phyloP scores from a whole-genome alignment of 208 protist species.

The Leishmania arabica region DNA sequence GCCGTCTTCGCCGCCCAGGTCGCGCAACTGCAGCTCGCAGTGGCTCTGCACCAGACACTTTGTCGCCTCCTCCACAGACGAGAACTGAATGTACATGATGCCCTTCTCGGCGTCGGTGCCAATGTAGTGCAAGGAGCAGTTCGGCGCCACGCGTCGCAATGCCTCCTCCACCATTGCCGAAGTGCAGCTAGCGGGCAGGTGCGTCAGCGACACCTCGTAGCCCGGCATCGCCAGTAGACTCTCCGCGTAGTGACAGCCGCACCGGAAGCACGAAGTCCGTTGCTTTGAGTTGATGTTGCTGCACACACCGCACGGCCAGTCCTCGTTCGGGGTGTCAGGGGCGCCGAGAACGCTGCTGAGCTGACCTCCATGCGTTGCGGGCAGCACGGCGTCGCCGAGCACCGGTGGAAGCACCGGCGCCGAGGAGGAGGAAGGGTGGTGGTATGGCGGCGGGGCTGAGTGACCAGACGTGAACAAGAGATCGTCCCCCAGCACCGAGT shows the following conservation, averaged over 20 bases:
- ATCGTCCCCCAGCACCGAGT: constrained; percentile 19
- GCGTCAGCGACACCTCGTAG: constrained; percentile 48
- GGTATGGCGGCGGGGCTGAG: not conserved
- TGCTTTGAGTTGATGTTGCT: constrained; percentile 81
- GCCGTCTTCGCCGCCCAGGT: constrained; percentile 21
- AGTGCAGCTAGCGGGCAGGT: constrained; percentile 23
- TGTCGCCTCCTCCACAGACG: constrained; percentile 48
- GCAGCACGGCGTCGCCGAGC: constrained; percentile 5
- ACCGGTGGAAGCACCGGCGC: constrained; percentile 14
- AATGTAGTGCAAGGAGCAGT: constrained; percentile 5
- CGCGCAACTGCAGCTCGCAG: constrained; percentile 40
- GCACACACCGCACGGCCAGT: constrained; percentile 88
- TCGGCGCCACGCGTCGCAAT: constrained; percentile 10
- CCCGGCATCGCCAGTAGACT: constrained; percentile 43
- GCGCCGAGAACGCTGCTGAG: constrained; percentile 8
- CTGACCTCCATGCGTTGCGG: not conserved
- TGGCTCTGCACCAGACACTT: constrained; percentile 54
- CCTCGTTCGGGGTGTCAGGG: constrained; percentile 32
- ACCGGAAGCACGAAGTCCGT: constrained; percentile 72
- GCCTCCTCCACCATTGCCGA: constrained; percentile 32
- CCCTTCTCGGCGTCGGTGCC: constrained; percentile 7
- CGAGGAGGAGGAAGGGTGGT: not conserved
- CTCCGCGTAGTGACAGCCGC: constrained; percentile 44
- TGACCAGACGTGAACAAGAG: not conserved
- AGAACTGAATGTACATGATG: constrained; percentile 42